Conservation (phyloP, 768 basidiomycete genomes). For the Lentinula sp. region DNA sequence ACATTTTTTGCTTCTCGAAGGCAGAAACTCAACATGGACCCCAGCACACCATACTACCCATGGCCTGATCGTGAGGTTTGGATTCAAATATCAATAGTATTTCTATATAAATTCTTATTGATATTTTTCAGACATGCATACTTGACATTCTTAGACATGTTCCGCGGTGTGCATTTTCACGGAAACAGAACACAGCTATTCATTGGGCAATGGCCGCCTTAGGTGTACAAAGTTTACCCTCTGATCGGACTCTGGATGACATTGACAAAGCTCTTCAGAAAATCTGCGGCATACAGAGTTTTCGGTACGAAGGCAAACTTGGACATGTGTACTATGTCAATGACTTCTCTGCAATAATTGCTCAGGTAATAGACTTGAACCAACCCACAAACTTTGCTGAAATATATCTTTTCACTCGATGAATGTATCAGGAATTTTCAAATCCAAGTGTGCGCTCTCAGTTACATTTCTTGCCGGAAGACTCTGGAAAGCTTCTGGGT, state of each 20-base stretch:
- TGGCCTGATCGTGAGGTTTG: constrained; percentile 13
- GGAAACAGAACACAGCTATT: constrained; percentile 21
- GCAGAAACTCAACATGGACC: not conserved
- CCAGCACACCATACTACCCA: not conserved
- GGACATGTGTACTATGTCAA: constrained; percentile 16
- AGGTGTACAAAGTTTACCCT: constrained; percentile 17
- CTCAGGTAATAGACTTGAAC: constrained; percentile 17
- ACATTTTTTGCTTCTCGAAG: not conserved
- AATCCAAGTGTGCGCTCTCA: constrained; percentile 26
- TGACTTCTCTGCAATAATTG: constrained; percentile 17
- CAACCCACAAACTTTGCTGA: too few species aligned
- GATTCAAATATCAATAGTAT: not conserved
- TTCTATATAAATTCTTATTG: not conserved
- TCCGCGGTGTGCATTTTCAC: constrained; percentile 23
- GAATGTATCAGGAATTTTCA: constrained; percentile 24
- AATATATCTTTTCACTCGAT: too few species aligned
- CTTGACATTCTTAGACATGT: constrained; percentile 25
- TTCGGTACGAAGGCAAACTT: constrained; percentile 13
- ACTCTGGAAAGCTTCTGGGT: constrained; percentile 13
- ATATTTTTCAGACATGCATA: constrained; percentile 17
- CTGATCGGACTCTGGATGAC: constrained; percentile 7
- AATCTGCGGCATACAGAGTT: constrained; percentile 11
- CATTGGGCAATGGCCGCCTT: constrained; percentile 19
- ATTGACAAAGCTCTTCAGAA: constrained; percentile 9
- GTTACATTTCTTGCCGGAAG: constrained; percentile 27